phyloP scores from a whole-genome alignment of 495 filamentous ascomycete genomes.

The Penicillium angulare region DNA sequence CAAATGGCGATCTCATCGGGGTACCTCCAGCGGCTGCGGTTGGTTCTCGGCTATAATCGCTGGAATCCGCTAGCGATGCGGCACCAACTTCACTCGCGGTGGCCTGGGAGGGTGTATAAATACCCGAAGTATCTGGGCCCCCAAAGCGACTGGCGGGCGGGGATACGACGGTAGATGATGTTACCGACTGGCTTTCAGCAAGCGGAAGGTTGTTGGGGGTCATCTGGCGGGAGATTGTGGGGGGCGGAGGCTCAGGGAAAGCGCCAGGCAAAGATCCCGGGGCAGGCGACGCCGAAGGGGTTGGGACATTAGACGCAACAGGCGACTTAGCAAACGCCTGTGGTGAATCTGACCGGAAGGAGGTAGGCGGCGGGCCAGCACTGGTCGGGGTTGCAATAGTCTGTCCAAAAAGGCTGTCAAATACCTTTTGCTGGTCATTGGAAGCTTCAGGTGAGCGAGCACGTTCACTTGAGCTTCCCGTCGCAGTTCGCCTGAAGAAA shows the following conservation, averaged over 20 bases:
- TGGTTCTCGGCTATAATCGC: conserved; percentile 27
- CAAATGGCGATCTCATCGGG: conserved; percentile 37
- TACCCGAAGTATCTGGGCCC: conserved; percentile 46
- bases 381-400: conserved; percentile 54
- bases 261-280: conserved; percentile 33
- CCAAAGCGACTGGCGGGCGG: conserved; percentile 75
- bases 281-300: conserved; percentile 62
- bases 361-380: conserved; percentile 53
- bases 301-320: conserved; percentile 46
- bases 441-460: conserved; percentile 43
- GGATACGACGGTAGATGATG: conserved; percentile 75
- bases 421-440: conserved; percentile 62
- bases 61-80: conserved; percentile 18
- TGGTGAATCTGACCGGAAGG: conserved; percentile 64
- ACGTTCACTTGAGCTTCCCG: conserved; percentile 61
- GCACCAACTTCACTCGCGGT: conserved; percentile 27
- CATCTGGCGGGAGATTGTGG: conserved; percentile 67
- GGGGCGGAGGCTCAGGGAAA: conserved; percentile 53
- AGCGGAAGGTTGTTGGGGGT: conserved; percentile 71
- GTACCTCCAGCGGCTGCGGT: conserved; percentile 14
- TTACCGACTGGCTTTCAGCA: conserved; percentile 61
- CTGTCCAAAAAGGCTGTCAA: conserved; percentile 89
- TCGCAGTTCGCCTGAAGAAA: conserved; percentile 75
- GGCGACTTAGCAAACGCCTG: conserved; percentile 34
- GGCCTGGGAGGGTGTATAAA: conserved; percentile 59